Base-by-base conservation (phyloP, 768 basidiomycete species). In the Leucocoprinus birnbaumii region DNA sequence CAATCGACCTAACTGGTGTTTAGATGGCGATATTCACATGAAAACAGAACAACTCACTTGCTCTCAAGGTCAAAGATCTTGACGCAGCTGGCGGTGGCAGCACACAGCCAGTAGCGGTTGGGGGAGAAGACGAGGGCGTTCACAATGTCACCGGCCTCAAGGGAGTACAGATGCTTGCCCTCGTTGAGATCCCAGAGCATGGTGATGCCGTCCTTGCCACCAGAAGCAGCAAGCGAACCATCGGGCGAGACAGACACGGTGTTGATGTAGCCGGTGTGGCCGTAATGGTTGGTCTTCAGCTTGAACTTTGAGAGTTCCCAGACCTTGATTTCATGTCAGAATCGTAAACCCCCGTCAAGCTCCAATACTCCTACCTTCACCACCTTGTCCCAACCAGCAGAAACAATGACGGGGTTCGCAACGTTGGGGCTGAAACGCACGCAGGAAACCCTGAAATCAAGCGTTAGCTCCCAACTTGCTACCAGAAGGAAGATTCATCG, bases 141-240 rank as follows among this genome's bases (percentile, higher is more conserved):
- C 84, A 99, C 95, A 63, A 94, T 79, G 71, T 99, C 93, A 58
- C 95, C 95, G 46, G 97, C 97, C 74, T 99, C 97, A 57, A 99
- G 89, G 51, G 94, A 98, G 84, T 99, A 99, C 67, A 99, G 87
- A 83, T 98, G 97, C 80, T 98, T 98, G 82, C 94, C 95, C 82
- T 98, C 97, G 78, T 98, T 98, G 66, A 99, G 79, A 72, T 99
- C 97, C 97, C 97, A 99, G 60, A 98, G 89, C 95, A 98, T 98
- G 71, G 95, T 97, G 75, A 98, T 96, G 59, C 95, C 95, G 73
- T 99, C 97, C 78, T 98, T 98, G 66, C 97, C 97, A 69, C 97
- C 97, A 47, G 97, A 98, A 46, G 97, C 97, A 63, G 96, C 95
- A 67, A 99, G 85, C 22, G 97, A 99, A 61, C 97, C 97, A 69